Base-by-base conservation (phyloP, 2,329 filamentous ascomycete species). In the Monosporascus sp. region DNA sequence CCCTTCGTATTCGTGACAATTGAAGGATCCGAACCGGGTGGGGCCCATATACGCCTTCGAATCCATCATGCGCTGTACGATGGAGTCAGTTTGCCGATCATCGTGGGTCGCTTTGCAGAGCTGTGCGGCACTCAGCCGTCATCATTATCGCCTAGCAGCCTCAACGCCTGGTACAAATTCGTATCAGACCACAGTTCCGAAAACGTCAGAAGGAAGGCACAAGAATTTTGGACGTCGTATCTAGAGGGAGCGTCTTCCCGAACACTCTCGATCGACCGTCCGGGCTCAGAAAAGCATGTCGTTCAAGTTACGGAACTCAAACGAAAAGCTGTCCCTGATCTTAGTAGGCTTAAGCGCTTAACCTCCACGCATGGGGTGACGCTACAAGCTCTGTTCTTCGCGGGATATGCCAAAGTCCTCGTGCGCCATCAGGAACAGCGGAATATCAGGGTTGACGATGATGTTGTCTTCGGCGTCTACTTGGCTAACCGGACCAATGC, bases 31-130 rank as follows among this genome's bases (percentile, higher is more conserved):
- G 52, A 57, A 0, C 39, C 57, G 0, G 56, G 59, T 0, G 54
- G 58, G 3, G 70, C 68, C 60, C 41, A 57, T 0, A 51, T 84
- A 4, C 70, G 79, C 2, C 73, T 90, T 5, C 75, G 75, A 25
- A 85, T 97, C 5, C 91, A 96, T 57, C 92, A 97, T 66, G 88
- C 89, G 0, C 75, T 97, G 0, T 97, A 97, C 64, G 93, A 97
- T 66, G 91, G 86, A 6, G 78, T 95, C 55, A 94, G 89, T 61
- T 73, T 97, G 5, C 81, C 85, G 1, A 65, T 78, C 0, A 71
- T 96, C 6, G 72, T 90, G 22, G 65, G 77, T 2, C 63, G 68
- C 1, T 69, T 77, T 25, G 18, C 55, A 2, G 49, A 57, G 7
- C 58, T 71, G 15, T 68, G 61, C 41, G 47, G 20, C 48, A 48